These are phyloP conservation scores for Phyllosticta citriasiana DNA, from an alignment of 2,329 filamentous ascomycete species.

Conservation along the genomic window DNA sequence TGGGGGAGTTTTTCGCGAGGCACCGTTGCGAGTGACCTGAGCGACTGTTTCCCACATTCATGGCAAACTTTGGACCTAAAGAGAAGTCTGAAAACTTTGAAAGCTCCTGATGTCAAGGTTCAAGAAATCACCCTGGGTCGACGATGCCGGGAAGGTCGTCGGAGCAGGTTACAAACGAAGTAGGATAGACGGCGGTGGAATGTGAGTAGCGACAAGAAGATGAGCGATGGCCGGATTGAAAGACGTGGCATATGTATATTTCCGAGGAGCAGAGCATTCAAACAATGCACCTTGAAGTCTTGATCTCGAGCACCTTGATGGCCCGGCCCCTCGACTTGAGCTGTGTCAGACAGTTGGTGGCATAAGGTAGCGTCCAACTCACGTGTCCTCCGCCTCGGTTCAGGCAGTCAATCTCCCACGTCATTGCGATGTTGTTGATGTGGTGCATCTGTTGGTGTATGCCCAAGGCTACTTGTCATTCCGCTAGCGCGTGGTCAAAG, in stretches of 20 bases:
- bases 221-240: not conserved
- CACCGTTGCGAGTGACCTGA: not conserved
- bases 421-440: too few species aligned
- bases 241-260: not conserved
- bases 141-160: too few species aligned
- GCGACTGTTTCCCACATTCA: not conserved
- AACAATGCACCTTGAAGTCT: conserved; percentile 7
- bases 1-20: not conserved
- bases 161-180: not conserved
- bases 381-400: too few species aligned
- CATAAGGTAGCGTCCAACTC: too few species aligned
- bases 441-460: too few species aligned
- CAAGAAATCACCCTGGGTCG: not conserved
- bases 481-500: too few species aligned
- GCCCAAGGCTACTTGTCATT: too few species aligned
- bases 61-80: not conserved
- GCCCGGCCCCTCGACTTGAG: not conserved
- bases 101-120: not conserved
- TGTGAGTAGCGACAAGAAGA: not conserved
- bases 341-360: not conserved
- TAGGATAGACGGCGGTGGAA: not conserved
- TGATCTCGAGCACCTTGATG: conserved; percentile 8
- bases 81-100: not conserved
- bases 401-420: too few species aligned
- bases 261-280: not conserved